Evolutionary conservation across 345 rosid species (phyloP), one percentile per base, ranked within the genome.

Genomic region (Brassica juncea): DNA sequence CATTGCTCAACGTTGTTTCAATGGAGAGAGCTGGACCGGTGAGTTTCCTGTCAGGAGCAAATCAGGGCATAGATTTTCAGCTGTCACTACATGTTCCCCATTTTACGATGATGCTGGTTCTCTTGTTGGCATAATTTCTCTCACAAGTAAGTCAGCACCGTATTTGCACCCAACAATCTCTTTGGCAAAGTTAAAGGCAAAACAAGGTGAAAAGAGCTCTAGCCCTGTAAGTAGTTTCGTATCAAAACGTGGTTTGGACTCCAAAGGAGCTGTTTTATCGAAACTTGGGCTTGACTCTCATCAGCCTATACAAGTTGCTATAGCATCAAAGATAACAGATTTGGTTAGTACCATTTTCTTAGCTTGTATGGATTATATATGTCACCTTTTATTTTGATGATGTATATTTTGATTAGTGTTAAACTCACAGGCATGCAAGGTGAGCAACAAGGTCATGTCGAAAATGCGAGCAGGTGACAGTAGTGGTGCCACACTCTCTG

Each of bases 1-100:
- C 68, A 86, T 95, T 30, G 78, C 90, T 65, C 74, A 78, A 7
- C 87, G 90, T 11, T 87, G 89, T 34, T 78, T 47, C 4, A 63
- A 28, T 82, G 99, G 99, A 52, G 96, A 91, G 86, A 86, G 84
- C 67, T 95, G 98, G 98, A 87, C 92, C 0, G 99, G 99, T 10
- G 89, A 89, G 85, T 88, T 92, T 83, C 97, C 98, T 0, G 86
- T 89, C 23, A 90, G 82, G 89, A 92, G 81, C 83, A 93, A 91
- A 85, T 77, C 65, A 66, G 94, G 93, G 60, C 87, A 89, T 63
- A 90, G 83, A 68, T 83, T 95, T 84, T 32, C 75, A 34, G 86
- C 80, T 66, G 86, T 88, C 77, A 91, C 85, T 4, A 90, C 96
- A 5, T 87, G 86, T 77, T 88, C 98, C 68, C 96, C 98, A 0